These are phyloP conservation scores for Aspergillus pseudoterreus DNA, from an alignment of 2,329 filamentous ascomycete species.

Conservation along the genomic window DNA sequence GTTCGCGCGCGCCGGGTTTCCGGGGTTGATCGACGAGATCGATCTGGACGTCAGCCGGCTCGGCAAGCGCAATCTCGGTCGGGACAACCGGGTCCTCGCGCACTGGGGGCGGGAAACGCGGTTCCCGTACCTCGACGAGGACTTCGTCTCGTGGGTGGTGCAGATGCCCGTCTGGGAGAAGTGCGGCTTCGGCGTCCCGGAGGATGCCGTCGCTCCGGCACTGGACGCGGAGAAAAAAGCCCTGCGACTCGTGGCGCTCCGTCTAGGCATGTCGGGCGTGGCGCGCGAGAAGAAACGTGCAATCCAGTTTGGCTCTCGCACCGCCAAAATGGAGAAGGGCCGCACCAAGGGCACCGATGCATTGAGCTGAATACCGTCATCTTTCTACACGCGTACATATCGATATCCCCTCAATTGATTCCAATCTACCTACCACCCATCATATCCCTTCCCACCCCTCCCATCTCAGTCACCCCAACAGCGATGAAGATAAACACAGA, in stretches of 20 bases:
- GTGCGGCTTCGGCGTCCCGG: constrained; percentile 70
- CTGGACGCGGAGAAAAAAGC: constrained; percentile 79
- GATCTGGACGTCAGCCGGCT: constrained; percentile 80
- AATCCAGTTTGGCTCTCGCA: constrained; percentile 78
- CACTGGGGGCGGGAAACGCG: constrained; percentile 86
- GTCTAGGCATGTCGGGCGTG: constrained; percentile 67
- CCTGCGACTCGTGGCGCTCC: constrained; percentile 70
- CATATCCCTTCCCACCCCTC: background rate
- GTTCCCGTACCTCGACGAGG: constrained; percentile 88
- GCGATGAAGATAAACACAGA: constrained; percentile 39
- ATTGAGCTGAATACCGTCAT: constrained; percentile 24
- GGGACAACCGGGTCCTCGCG: constrained; percentile 86
- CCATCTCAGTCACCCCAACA: constrained; percentile 3
- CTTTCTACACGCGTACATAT: background rate
- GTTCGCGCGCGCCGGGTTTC: constrained; percentile 65
- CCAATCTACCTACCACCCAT: background rate
- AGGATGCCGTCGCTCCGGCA: constrained; percentile 13
- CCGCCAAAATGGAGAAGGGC: constrained; percentile 72
- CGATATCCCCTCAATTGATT: background rate
- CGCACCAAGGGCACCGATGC: constrained; percentile 66
- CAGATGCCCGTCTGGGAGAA: constrained; percentile 73
- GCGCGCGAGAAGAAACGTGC: constrained; percentile 91
- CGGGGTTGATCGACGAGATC: constrained; percentile 74
- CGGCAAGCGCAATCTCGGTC: constrained; percentile 88
- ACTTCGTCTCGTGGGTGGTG: constrained; percentile 77